Evolutionary conservation across 2,329 filamentous ascomycete species (phyloP).

Genomic region (Ophidiomyces ophidiicola): DNA sequence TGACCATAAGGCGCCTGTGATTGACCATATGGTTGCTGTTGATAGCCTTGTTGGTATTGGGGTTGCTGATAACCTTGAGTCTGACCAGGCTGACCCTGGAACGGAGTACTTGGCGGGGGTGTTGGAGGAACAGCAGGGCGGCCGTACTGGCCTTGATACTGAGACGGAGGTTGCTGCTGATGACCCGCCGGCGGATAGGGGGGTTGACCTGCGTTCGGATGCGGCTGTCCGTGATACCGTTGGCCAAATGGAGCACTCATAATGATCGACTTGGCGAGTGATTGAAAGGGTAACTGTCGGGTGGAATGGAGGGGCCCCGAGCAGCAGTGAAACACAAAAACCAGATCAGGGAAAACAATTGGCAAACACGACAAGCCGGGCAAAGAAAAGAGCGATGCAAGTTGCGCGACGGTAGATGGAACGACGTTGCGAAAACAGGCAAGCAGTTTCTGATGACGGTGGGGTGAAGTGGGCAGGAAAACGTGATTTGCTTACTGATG

Average conservation of each 20-base stretch:
- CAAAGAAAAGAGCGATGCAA: neutral
- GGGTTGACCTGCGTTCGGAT: conserved; percentile 24
- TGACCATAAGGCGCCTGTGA: too few species aligned
- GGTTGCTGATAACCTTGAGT: too few species aligned
- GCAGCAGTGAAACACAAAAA: conserved; percentile 8
- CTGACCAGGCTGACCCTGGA: conserved; percentile 20
- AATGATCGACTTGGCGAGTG: conserved; percentile 14
- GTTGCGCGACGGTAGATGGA: neutral
- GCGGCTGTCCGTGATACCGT: conserved; percentile 27
- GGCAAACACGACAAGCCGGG: neutral
- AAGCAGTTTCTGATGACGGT: neutral
- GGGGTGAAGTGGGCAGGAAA: conserved; percentile 13
- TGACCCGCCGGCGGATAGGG: conserved; percentile 29
- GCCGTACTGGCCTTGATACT: conserved; percentile 28
- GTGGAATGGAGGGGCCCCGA: neutral
- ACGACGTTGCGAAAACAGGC: neutral
- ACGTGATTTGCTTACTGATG: conserved; percentile 26
- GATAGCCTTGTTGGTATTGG: conserved; percentile 21
- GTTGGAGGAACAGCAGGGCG: conserved; percentile 23
- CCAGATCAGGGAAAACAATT: neutral
- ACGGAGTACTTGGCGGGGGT: conserved; percentile 24
- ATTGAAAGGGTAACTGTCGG: conserved; percentile 8
- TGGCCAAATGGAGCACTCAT: conserved; percentile 30
- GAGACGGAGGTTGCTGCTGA: conserved; percentile 20
- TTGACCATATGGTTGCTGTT: conserved; percentile 4